phyloP scores from a whole-genome alignment of 2,329 filamentous ascomycete species.

The Fusarium incarnatum region DNA sequence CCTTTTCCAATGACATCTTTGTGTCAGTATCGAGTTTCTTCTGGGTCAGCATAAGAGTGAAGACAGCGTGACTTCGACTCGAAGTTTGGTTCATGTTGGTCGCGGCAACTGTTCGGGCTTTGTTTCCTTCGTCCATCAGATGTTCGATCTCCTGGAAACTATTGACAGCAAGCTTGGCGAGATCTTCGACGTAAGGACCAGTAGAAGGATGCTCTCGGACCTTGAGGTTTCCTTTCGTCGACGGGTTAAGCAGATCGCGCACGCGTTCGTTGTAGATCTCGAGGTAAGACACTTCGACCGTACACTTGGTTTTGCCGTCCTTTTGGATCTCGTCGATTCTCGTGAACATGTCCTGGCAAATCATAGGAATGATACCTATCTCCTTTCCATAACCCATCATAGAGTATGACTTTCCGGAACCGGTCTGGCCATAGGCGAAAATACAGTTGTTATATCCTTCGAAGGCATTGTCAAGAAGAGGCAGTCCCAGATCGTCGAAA shows the following conservation, averaged over 20 bases:
- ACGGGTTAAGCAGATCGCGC: conserved; percentile 92
- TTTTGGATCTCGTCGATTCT: conserved; percentile 77
- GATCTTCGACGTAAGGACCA: conserved; percentile 96
- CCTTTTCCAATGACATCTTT: conserved; percentile 97
- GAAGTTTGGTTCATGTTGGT: conserved; percentile 99
- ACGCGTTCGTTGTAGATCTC: conserved; percentile 99
- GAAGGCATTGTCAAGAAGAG: conserved; percentile 96
- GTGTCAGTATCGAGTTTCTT: conserved; percentile 92
- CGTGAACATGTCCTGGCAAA: conserved; percentile 97
- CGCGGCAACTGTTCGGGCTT: conserved; percentile 95
- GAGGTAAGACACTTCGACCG: conserved; percentile 96
- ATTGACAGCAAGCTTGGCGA: conserved; percentile 93
- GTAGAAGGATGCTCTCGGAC: conserved; percentile 98
- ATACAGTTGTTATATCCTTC: conserved; percentile 99
- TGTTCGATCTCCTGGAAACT: conserved; percentile 97
- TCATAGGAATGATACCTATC: conserved; percentile 93
- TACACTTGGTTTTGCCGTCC: conserved; percentile 85
- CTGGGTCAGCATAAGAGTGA: conserved; percentile 94
- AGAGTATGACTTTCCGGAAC: conserved; percentile 98
- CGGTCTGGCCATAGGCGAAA: conserved; percentile 98
- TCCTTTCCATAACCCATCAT: conserved; percentile 99
- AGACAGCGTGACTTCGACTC: conserved; percentile 97
- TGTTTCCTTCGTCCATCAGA: conserved; percentile 99
- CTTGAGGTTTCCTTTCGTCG: conserved; percentile 95
- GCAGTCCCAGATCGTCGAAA: conserved; percentile 87